Conservation (phyloP, 2,329 filamentous ascomycete species). For the Leptodontidium sp. region DNA sequence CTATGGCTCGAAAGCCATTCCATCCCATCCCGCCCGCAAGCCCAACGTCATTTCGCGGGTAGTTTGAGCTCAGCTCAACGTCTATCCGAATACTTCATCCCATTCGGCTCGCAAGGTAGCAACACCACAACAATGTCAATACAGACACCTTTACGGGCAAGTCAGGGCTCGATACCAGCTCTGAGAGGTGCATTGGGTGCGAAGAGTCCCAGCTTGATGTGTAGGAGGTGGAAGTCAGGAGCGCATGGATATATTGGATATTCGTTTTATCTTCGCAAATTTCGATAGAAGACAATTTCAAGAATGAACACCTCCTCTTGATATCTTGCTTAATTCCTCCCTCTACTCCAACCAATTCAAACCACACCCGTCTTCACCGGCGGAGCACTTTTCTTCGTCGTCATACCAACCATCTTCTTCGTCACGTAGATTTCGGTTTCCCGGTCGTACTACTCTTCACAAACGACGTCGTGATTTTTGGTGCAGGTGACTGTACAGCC, state of each 20-base stretch:
- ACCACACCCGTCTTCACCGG: background rate
- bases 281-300: too few species aligned
- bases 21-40: conserved; percentile 1
- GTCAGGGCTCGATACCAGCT: conserved; percentile 28
- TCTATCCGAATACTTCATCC: background rate
- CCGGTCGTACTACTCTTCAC: background rate
- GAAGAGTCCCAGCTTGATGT: conserved; percentile 24
- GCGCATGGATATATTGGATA: conserved; percentile 72
- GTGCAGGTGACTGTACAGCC: background rate
- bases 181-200: conserved; percentile 31
- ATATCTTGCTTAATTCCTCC: background rate
- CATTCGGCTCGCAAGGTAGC: background rate
- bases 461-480: background rate
- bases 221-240: conserved; percentile 57
- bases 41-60: conserved; percentile 25
- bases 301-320: background rate
- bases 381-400: too few species aligned
- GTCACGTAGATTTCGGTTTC: too few species aligned
- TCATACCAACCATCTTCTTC: too few species aligned
- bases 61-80: background rate
- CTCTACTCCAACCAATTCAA: background rate
- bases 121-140: conserved; percentile 32
- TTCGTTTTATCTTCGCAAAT: too few species aligned
- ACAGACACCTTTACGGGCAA: conserved; percentile 30
- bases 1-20: background rate